Evolutionary conservation across 768 basidiomycete species (phyloP), one percentile per base, ranked within the genome.

Genomic region (Termitomyces sp.): DNA sequence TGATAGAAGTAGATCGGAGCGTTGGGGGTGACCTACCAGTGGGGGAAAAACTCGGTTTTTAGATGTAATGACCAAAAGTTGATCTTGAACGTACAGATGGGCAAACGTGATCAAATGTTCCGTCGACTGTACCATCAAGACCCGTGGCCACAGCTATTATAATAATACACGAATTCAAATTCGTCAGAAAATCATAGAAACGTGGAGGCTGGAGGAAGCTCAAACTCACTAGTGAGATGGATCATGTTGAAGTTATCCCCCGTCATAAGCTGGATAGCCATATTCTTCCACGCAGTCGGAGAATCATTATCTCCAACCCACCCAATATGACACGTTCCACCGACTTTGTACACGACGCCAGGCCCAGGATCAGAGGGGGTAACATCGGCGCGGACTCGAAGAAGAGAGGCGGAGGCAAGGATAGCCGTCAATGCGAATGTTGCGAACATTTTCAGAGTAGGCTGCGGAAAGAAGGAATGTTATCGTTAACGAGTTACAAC

Each of bases 1-100:
- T 91, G 88, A 70, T 90, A 90, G 75, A 92, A 92, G 75, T 91
- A 92, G 61, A 92, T 84, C 37, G 82, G 65, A 2, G 90, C 77
- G 69, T 87, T 75, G 19, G 82, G 80, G 19, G 72, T 73, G 38
- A 92, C 88, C 85, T 88, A n/a, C n/a, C n/a, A n/a, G 63, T 9
- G 49, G 41, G 52, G 32, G 17, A 29, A 48, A 41, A 42, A 37
- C 29, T 29, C 1, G 12, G 32, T 9, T 40, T 25, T n/a, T 35
- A 3, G 29, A 5, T 31, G 12, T 27, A 3, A 7, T 21, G 11
- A 17, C 17, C 9, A 5, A 34, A 37, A 51, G n/a, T 38, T 42
- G n/a, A n/a, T n/a, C n/a, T 12, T 16, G 16, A n/a, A 68, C 78
- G 58, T 60, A 89, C 89, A 58, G 76, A 69, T 14, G 87, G 91